phyloP scores from a whole-genome alignment of 139 green algal species.

The Nannochloris sp. region DNA sequence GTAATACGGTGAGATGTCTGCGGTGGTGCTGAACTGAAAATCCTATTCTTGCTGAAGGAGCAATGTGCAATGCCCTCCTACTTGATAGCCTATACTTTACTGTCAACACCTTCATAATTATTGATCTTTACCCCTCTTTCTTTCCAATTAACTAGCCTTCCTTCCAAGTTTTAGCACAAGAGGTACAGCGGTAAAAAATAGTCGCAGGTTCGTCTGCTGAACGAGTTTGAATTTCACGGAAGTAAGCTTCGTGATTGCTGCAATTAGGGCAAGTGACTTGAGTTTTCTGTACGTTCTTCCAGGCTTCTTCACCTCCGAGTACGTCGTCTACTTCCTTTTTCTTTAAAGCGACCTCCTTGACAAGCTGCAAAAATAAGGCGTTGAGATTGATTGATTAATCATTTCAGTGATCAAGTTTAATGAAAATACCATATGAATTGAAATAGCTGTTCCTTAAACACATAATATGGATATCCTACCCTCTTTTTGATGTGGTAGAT shows the following conservation, averaged over 20 bases:
- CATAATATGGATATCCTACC: conserved; percentile 18
- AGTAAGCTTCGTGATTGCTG: conserved; percentile 72
- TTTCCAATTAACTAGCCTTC: conserved; percentile 29
- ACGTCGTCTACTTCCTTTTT: conserved; percentile 87
- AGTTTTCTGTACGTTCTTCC: conserved; percentile 82
- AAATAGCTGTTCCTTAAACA: not conserved
- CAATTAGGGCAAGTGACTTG: conserved; percentile 76
- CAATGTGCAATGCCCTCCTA: too few species aligned
- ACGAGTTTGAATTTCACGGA: conserved; percentile 88
- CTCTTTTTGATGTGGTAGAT: conserved; percentile 69
- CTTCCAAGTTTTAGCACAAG: conserved; percentile 65
- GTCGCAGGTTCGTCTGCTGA: conserved; percentile 91
- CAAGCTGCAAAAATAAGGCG: conserved; percentile 43
- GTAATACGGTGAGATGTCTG: too few species aligned
- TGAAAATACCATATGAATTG: not conserved
- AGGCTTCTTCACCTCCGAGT: conserved; percentile 77
- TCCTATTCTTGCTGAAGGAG: too few species aligned
- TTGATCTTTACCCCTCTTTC: not conserved
- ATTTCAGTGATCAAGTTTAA: not conserved
- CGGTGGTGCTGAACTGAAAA: too few species aligned
- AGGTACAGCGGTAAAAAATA: conserved; percentile 83
- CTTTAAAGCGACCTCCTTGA: conserved; percentile 45
- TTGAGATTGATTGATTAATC: too few species aligned
- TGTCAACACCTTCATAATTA: too few species aligned
- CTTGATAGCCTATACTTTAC: too few species aligned